A percentile compares a stretch with the other conserved stretches of the same genome.
Evolutionary conservation across 225 moss, liverwort and hornwort genomes (phyloP).

Genomic region (Pseudisothecium myosuroides): DNA sequence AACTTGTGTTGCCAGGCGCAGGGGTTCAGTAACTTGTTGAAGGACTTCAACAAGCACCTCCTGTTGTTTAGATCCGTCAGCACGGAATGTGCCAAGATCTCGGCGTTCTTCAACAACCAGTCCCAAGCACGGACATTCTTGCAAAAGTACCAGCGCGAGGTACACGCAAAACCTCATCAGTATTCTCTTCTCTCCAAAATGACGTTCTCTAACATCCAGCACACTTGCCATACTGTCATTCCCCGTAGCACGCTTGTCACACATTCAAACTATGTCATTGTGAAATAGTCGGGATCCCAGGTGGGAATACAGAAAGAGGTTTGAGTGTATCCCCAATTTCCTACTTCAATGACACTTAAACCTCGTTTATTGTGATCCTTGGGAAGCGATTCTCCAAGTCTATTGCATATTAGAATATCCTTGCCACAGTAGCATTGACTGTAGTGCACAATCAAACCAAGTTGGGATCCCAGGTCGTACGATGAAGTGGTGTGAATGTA

Average conservation of each 20-base stretch:
- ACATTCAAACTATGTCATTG: background rate
- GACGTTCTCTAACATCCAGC: background rate
- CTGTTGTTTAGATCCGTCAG: conserved; percentile 60
- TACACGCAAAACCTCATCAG: background rate
- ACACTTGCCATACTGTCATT: background rate
- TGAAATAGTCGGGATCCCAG: background rate
- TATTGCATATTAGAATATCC: background rate
- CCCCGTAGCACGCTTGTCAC: background rate
- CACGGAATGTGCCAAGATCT: conserved; percentile 66
- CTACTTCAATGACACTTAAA: background rate
- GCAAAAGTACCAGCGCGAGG: conserved; percentile 73
- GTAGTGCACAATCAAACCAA: background rate
- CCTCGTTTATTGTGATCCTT: background rate
- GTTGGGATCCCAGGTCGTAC: background rate
- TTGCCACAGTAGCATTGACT: background rate
- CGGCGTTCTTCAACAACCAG: conserved; percentile 77
- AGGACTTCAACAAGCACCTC: conserved; percentile 87
- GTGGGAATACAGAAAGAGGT: background rate
- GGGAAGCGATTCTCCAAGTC: background rate
- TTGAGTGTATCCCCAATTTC: background rate
- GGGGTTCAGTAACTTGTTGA: conserved; percentile 71
- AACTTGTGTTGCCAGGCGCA: conserved; percentile 85
- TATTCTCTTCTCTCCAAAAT: background rate
- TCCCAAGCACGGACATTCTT: conserved; percentile 62
- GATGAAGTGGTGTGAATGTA: background rate